Evolutionary conservation across 2,329 filamentous ascomycete genomes (phyloP), one percentile per base, ranked within the genome.

Genomic region (Grosmannia clavigera): DNA sequence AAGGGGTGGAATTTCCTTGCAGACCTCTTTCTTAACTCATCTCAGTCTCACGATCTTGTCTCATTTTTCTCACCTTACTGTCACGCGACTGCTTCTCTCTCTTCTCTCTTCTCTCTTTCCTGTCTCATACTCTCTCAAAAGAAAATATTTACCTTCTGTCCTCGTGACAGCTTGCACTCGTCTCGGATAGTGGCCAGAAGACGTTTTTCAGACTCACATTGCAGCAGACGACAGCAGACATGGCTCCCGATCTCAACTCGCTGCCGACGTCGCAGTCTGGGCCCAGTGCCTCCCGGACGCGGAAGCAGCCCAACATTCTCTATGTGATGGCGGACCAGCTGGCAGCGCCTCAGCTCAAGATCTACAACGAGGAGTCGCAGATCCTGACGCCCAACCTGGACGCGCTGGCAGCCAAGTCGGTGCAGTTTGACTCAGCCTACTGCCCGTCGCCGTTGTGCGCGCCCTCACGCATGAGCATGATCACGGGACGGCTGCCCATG

Each of bases 281-380:
- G 43, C 76, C 46, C 27, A 29, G 35, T 50, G 52, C 56, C 35
- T 38, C 54, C 55, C 22, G 25, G 54, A 61, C 61, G 57, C 52
- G 70, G 61, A 77, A 77, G 66, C 58, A 80, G 70, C 87, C 87
- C 63, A 92, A 92, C 73, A 88, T 92, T 66, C 79, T 92, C 55
- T 96, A 94, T 78, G 95, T 96, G 76, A 96, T 96, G 91, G 92
- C 92, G 59, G 92, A 96, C 74, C 92, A 96, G 76, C 84, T 96
- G 72, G 88, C 92, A 22, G 92, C 92, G 33, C 92, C 92, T 22
- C 81, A 92, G 66, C 83, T 96, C 66, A 92, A 91, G 76, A 92
- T 96, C 77, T 91, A 96, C 78, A 92, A 96, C 73, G 81, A 85
- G 54, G 79, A 87, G 58, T 95, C 91, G 1, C 87, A 89, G 70